Evolutionary conservation across 208 protist genomes (phyloP).

Genomic region (Wallacemonas sp.): DNA sequence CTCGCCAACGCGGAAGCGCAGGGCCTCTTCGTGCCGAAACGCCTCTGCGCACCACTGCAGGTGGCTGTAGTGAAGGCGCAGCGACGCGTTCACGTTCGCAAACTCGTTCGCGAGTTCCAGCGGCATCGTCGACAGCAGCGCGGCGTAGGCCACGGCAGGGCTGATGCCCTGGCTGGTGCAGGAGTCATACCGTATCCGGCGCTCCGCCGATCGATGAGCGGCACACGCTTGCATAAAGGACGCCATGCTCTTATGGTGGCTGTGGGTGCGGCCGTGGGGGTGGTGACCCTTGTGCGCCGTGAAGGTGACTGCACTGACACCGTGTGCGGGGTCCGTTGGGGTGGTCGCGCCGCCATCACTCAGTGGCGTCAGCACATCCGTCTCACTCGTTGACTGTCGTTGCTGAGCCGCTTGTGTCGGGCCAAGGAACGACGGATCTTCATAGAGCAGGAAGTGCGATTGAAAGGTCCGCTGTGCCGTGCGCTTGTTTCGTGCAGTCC

Average conservation of each 20-base stretch:
- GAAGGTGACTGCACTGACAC: too few species aligned
- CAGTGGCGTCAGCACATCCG: neutral
- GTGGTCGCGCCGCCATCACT: neutral
- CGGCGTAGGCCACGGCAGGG: neutral
- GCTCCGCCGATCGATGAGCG: conserved; percentile 19
- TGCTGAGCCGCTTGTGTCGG: neutral
- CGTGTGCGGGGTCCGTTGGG: too few species aligned
- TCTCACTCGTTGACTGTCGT: neutral
- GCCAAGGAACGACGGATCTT: conserved; percentile 1
- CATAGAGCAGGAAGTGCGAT: neutral
- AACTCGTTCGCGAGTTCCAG: conserved; percentile 22
- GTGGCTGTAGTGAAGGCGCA: conserved; percentile 58
- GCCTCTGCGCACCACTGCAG: conserved; percentile 68
- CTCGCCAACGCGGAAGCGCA: conserved; percentile 40
- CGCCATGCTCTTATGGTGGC: neutral
- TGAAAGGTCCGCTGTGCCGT: neutral
- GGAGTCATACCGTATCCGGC: conserved; percentile 14
- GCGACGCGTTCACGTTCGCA: conserved; percentile 39
- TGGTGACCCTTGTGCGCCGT: too few species aligned
- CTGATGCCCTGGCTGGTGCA: neutral
- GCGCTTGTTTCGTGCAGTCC: neutral
- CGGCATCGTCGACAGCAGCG: conserved; percentile 25
- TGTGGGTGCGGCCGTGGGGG: neutral
- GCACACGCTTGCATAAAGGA: conserved; percentile 13
- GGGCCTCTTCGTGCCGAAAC: conserved; percentile 18